Base-by-base conservation (phyloP, 768 basidiomycete species). In the Leccinellum rugosiceps region DNA sequence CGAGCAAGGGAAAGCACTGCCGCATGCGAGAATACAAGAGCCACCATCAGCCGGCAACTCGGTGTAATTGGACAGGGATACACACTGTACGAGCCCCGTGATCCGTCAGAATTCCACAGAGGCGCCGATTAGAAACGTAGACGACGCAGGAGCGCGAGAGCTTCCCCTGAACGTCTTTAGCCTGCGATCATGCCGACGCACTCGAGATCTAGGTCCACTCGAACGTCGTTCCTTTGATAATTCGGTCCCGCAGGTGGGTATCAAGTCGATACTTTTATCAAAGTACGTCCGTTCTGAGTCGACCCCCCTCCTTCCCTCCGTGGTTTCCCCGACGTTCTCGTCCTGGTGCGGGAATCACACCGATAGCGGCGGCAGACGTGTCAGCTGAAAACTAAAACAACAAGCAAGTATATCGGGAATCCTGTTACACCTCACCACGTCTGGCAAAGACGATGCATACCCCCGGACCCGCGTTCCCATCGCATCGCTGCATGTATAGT, bases 1-100 rank as follows among this genome's bases (percentile, higher is more conserved):
- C 62, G 31, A 38, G 53, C 49, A 23, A 32, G 52, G 65, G 52
- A 58, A 54, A 35, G n/a, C 11, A 49, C 11, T 30, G 21, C 44
- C 30, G 23, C 11, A 50, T 43, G 30, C 32, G 45, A 53, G 31
- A 19, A 31, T 13, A 21, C 50, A 21, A 31, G 23, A 10, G 19
- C 35, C 43, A 23, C 19, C 13, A 41, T 38, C n/a, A 30, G 35
- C 52, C n/a, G 34, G n/a, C 4, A 10, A 28, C 11, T 41, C 1
- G 45, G 17, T 41, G 41, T 46, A 32, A 10, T 46, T 19, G 49
- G 45, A 52, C 43, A 23, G 26, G 41, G 25, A n/a, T 26, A 46
- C 49, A 26, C 53, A 55, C 47, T 35, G 48, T 23, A 41, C 50
- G 23, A 28, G 11, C 26, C 58, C 26, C 58, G 26, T 55, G 64